Evolutionary conservation across 164 flowering plant species (phyloP).

Genomic region (Macadamia tetraphylla): DNA sequence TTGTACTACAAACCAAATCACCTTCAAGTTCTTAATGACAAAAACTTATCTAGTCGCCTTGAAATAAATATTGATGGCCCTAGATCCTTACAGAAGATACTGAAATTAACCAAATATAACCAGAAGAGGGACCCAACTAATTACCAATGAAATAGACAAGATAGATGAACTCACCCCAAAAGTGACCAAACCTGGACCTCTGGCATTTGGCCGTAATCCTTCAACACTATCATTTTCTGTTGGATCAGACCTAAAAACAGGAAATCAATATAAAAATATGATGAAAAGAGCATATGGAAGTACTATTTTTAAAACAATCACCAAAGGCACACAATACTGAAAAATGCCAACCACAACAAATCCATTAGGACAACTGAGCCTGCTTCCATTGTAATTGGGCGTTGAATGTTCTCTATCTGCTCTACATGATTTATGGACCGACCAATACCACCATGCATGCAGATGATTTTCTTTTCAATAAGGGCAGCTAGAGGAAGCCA

Average conservation of each 20-base stretch:
- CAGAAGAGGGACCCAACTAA: not conserved
- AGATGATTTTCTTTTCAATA: conserved; percentile 95
- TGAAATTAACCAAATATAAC: too few relatives aligned
- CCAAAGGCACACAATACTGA: not conserved
- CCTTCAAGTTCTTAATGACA: too few relatives aligned
- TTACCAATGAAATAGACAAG: not conserved
- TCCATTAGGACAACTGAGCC: conserved; percentile 99
- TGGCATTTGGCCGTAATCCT: conserved; percentile 97
- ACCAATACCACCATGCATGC: conserved; percentile 99
- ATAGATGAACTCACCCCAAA: conserved; percentile 71
- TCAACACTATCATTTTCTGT: conserved; percentile 99
- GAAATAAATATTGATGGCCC: too few relatives aligned
- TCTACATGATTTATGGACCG: conserved; percentile 97
- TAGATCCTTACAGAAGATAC: too few relatives aligned
- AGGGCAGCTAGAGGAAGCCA: conserved; percentile 99
- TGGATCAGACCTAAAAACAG: conserved; percentile 86
- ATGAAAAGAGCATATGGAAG: conserved; percentile 3
- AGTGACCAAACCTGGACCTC: conserved; percentile 99
- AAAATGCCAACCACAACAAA: conserved; percentile 68
- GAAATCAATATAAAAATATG: conserved; percentile 3
- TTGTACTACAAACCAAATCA: too few relatives aligned
- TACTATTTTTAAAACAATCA: not conserved
- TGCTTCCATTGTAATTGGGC: conserved; percentile 98
- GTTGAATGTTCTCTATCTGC: conserved; percentile 90
- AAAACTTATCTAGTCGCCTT: too few relatives aligned